Conservation (phyloP, 2,329 filamentous ascomycete species). For the Venturia pyrina region DNA sequence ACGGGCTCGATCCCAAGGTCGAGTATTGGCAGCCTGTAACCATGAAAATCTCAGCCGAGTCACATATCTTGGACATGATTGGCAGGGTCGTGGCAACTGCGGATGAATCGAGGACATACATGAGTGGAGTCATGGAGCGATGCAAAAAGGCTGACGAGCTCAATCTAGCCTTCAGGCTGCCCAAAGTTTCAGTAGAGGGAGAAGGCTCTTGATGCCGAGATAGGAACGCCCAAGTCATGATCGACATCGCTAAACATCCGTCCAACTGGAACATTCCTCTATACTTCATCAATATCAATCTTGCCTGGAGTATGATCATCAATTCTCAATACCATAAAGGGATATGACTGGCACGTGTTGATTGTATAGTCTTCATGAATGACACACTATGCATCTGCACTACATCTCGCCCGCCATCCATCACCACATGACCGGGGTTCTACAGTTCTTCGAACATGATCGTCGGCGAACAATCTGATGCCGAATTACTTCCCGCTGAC, state of each 20-base stretch:
- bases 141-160: conserved; percentile 45
- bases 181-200: conserved; percentile 20
- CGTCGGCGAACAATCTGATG: too few species aligned
- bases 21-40: conserved; percentile 74
- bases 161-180: conserved; percentile 46
- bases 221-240: background rate
- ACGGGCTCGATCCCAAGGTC: conserved; percentile 40
- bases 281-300: background rate
- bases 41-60: conserved; percentile 44
- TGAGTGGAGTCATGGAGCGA: conserved; percentile 40
- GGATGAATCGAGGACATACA: conserved; percentile 28
- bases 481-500: too few species aligned
- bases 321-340: too few species aligned
- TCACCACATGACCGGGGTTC: too few species aligned
- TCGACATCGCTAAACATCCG: background rate
- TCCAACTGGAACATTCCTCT: background rate
- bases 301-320: background rate
- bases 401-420: too few species aligned
- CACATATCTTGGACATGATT: conserved; percentile 44
- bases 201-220: background rate
- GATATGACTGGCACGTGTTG: too few species aligned
- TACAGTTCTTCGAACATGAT: too few species aligned
- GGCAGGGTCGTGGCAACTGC: conserved; percentile 42
- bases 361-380: too few species aligned
- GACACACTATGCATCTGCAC: too few species aligned